These are phyloP conservation scores for Fusarium domesticum DNA, from an alignment of 2,329 filamentous ascomycete species.

Conservation along the genomic window DNA sequence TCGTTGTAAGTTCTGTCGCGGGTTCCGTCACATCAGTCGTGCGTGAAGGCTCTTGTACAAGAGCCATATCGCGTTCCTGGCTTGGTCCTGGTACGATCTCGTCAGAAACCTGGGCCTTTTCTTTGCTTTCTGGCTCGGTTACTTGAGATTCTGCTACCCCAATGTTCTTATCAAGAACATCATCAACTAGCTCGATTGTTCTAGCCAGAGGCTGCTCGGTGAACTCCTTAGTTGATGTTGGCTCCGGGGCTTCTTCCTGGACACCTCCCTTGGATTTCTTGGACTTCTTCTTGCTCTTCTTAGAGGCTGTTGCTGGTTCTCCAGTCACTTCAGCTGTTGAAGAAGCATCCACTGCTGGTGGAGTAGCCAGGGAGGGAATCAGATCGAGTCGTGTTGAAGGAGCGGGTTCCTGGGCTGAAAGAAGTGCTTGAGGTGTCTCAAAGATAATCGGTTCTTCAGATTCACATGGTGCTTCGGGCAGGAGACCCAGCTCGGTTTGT, in stretches of 20 bases:
- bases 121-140: no score
- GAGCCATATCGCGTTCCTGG: no score
- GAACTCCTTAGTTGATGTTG: not conserved
- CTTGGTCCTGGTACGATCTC: no score
- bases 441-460: not conserved
- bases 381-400: not conserved
- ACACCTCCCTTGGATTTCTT: not conserved
- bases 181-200: not conserved
- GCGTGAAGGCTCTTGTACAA: no score
- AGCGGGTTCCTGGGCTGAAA: no score
- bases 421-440: no score
- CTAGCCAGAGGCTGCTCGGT: not conserved
- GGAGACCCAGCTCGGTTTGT: not conserved
- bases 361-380: not conserved
- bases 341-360: not conserved
- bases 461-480: not conserved
- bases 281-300: not conserved
- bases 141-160: no score
- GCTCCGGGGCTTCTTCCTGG: not conserved
- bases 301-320: not conserved
- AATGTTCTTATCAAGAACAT: no score
- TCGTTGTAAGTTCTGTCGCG: no score
- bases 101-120: no score
- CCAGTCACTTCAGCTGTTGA: not conserved
- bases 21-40: no score